A percentile compares a stretch with the other conserved stretches of the same genome.
Evolutionary conservation across 495 filamentous ascomycete species (phyloP).

Genomic region (Aspergillus panamensis): DNA sequence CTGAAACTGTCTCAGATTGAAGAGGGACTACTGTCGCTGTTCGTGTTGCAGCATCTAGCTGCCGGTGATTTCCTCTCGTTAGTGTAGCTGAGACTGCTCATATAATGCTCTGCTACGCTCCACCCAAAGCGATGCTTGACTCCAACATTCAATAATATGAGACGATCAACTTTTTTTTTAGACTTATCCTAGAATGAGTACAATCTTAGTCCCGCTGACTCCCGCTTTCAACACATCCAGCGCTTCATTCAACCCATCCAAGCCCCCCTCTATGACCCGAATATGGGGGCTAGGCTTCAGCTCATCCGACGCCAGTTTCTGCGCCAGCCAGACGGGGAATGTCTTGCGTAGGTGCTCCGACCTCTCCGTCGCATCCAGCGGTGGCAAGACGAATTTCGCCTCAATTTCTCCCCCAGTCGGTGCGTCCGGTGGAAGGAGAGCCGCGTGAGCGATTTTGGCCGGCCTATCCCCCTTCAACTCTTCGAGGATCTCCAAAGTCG

Average conservation of each 20-base stretch:
- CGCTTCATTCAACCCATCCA: conserved; percentile 15
- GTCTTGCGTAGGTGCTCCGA: conserved; percentile 27
- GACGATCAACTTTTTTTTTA: no score
- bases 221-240: conserved; percentile 12
- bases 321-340: conserved; percentile 41
- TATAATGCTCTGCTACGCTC: no score
- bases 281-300: conserved; percentile 9
- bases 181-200: not conserved
- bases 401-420: conserved; percentile 31
- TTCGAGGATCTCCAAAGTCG: conserved; percentile 29
- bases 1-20: no score
- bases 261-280: conserved; percentile 1
- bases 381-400: conserved; percentile 28
- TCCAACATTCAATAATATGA: no score
- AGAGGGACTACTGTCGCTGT: no score
- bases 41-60: no score
- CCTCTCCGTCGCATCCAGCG: conserved; percentile 24
- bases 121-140: no score
- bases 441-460: conserved; percentile 29
- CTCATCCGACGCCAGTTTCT: conserved; percentile 10
- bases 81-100: no score
- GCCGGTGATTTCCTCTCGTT: no score
- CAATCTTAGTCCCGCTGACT: conserved; percentile 11
- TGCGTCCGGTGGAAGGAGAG: conserved; percentile 23
- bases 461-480: conserved; percentile 27